These are phyloP conservation scores for Biscogniauxia mediterranea DNA, from an alignment of 2,329 filamentous ascomycete genomes.

Conservation along the genomic window DNA sequence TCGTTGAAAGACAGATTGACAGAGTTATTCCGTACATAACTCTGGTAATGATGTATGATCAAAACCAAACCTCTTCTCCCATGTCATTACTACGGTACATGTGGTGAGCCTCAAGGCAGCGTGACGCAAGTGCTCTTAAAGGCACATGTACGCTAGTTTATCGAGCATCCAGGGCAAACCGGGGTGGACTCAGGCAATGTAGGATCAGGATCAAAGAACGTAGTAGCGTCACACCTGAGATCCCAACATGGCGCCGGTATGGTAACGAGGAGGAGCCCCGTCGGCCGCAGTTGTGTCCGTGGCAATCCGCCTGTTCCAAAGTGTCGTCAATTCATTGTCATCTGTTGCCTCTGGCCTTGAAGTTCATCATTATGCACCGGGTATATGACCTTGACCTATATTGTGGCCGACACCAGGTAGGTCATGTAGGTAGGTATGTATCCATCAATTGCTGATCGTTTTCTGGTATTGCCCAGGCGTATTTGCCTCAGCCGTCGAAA, in stretches of 20 bases:
- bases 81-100: not conserved
- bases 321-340: not conserved
- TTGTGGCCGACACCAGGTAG: no score
- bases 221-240: not conserved
- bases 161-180: not conserved
- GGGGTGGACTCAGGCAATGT: not conserved
- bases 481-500: no score
- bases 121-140: not conserved
- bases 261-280: not conserved
- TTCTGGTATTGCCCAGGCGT: no score
- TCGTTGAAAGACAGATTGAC: not conserved
- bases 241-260: not conserved
- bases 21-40: not conserved
- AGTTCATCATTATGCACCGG: not conserved
- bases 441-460: no score
- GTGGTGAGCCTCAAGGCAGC: not conserved
- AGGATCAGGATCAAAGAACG: not conserved
- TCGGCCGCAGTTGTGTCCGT: not conserved
- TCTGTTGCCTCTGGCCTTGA: not conserved
- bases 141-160: not conserved
- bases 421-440: no score
- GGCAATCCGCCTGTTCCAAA: not conserved
- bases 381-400: no score
- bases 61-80: not conserved
- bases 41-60: not conserved